Evolutionary conservation across 805 yeast species (phyloP).

Genomic region (Saccharomycopsis vini): DNA sequence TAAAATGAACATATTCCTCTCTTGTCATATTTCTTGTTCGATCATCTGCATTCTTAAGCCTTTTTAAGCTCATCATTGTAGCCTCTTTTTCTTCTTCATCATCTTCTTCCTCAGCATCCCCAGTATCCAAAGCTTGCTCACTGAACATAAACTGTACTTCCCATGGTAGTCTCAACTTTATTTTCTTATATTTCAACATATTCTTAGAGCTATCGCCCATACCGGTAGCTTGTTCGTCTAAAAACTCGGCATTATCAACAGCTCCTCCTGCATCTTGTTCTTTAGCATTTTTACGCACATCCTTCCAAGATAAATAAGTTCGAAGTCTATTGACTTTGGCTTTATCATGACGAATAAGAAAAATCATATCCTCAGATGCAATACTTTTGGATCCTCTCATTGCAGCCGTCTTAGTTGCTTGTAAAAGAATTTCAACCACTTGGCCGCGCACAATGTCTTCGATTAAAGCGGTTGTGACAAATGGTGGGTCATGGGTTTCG

Average conservation of each 20-base stretch:
- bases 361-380: constrained; percentile 88
- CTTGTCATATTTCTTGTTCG: constrained; percentile 89
- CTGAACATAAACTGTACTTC: constrained; percentile 88
- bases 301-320: constrained; percentile 94
- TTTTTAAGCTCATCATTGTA: constrained; percentile 73
- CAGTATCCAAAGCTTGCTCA: constrained; percentile 75
- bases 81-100: constrained; percentile 92
- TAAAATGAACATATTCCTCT: constrained; percentile 98
- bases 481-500: constrained; percentile 89
- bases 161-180: constrained; percentile 87
- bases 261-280: constrained; percentile 62
- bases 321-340: constrained; percentile 89
- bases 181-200: constrained; percentile 55
- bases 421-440: constrained; percentile 75
- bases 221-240: constrained; percentile 25
- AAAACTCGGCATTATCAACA: constrained; percentile 43
- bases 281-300: constrained; percentile 75
- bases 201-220: constrained; percentile 30
- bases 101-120: constrained; percentile 52
- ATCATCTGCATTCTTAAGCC: constrained; percentile 89
- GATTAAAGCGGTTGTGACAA: constrained; percentile 82
- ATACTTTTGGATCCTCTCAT: constrained; percentile 76
- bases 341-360: constrained; percentile 81
- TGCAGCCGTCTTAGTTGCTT: constrained; percentile 70
- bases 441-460: constrained; percentile 95